These are phyloP conservation scores for Suillus paluster DNA, from an alignment of 768 basidiomycete species.

Conservation along the genomic window DNA sequence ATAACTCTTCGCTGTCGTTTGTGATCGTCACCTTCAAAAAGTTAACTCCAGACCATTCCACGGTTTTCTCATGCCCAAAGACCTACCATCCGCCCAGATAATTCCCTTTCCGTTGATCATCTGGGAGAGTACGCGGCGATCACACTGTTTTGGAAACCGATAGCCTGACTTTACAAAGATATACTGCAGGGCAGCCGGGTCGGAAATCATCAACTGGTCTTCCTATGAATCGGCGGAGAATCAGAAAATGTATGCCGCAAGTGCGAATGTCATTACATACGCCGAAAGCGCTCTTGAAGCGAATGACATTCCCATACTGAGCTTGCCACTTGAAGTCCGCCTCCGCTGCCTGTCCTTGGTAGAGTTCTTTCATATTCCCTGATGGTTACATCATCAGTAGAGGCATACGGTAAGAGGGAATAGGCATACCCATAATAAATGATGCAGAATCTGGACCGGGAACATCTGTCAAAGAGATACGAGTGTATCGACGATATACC, in stretches of 20 bases:
- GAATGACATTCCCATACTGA: slow-evolving; percentile 33
- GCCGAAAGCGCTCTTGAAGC: slow-evolving; percentile 32
- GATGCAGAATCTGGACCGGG: slow-evolving; percentile 27
- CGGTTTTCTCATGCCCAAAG: slow-evolving; percentile 15
- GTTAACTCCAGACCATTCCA: neutral
- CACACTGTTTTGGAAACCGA: slow-evolving; percentile 42
- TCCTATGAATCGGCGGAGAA: slow-evolving; percentile 33
- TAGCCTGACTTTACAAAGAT: slow-evolving; percentile 50
- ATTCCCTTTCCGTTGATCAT: slow-evolving; percentile 39
- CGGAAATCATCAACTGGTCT: slow-evolving; percentile 49
- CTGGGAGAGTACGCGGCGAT: slow-evolving; percentile 22
- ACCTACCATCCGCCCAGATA: slow-evolving; percentile 45
- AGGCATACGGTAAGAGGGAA: neutral
- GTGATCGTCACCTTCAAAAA: slow-evolving; percentile 44
- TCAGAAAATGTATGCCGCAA: slow-evolving; percentile 10
- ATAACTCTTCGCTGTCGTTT: slow-evolving; percentile 58
- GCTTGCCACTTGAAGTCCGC: slow-evolving; percentile 35
- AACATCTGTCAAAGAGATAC: slow-evolving; percentile 18
- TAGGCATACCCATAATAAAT: slow-evolving; percentile 20
- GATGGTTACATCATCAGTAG: slow-evolving; percentile 25
- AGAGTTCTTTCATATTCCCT: slow-evolving; percentile 36
- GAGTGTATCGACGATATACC: slow-evolving; percentile 8
- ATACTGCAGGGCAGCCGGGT: slow-evolving; percentile 48
- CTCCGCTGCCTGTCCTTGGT: slow-evolving; percentile 29
- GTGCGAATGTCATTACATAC: slow-evolving; percentile 16